A percentile compares a stretch with the other conserved stretches of the same genome.
These are phyloP conservation scores for Lanmaoa rubissima DNA, from an alignment of 768 basidiomycete genomes.

Conservation along the genomic window DNA sequence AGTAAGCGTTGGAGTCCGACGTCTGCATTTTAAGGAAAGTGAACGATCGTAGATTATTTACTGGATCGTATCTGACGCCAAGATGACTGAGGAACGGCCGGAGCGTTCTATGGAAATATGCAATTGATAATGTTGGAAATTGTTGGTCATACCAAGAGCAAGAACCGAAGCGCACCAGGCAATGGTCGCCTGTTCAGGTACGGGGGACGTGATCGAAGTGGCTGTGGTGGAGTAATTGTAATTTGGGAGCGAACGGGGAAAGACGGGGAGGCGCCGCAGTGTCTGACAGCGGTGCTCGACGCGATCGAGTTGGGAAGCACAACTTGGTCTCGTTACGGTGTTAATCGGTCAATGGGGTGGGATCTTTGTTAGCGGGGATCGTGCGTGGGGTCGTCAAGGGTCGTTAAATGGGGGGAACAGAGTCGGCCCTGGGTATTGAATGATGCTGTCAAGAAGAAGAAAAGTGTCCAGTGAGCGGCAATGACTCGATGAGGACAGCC, in stretches of 20 bases:
- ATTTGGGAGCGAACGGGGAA: constrained; percentile 20
- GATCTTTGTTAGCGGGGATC: not conserved
- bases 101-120: constrained; percentile 35
- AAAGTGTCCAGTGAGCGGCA: not conserved
- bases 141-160: constrained; percentile 33
- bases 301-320: constrained; percentile 5
- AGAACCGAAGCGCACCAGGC: constrained; percentile 31
- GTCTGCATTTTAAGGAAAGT: constrained; percentile 31
- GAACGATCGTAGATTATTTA: constrained; percentile 14
- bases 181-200: constrained; percentile 31
- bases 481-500: constrained; percentile 11
- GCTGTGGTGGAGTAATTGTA: constrained; percentile 35
- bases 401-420: constrained; percentile 23
- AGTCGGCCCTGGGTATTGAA: not conserved
- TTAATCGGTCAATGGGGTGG: not conserved
- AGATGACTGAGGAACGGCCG: constrained; percentile 25
- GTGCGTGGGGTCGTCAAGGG: constrained; percentile 27
- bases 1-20: constrained; percentile 18
- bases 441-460: constrained; percentile 1
- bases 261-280: constrained; percentile 19
- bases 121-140: constrained; percentile 36
- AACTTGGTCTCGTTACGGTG: not conserved
- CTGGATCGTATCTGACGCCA: constrained; percentile 23
- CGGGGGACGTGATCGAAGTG: constrained; percentile 32
- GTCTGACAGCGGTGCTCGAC: constrained; percentile 1